phyloP scores from a whole-genome alignment of 495 filamentous ascomycete genomes.

The Neurospora pannonica region DNA sequence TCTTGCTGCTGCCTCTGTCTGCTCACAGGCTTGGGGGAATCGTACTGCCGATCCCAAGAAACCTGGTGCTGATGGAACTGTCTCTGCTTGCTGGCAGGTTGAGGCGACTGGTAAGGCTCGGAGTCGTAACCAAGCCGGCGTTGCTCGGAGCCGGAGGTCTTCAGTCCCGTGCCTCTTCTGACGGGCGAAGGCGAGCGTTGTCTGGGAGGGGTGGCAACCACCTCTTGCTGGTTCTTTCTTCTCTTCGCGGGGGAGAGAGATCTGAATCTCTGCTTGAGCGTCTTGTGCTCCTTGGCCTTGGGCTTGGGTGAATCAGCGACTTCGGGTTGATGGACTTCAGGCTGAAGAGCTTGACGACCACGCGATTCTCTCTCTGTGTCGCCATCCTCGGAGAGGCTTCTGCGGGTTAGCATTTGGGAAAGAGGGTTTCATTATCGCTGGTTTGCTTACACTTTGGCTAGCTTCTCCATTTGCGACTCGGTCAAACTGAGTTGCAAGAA shows the following conservation, averaged over 20 bases:
- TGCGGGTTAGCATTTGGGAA: not conserved
- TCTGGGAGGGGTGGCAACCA: not conserved
- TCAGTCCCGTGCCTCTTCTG: conserved; percentile 1
- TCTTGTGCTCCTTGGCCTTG: conserved; percentile 1
- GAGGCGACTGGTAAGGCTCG: not conserved
- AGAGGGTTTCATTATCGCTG: too few relatives aligned
- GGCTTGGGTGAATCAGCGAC: not conserved
- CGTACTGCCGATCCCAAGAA: not conserved
- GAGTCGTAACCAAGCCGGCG: not conserved
- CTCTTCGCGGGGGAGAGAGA: conserved; percentile 9
- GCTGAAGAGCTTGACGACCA: not conserved
- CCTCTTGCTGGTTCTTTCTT: not conserved
- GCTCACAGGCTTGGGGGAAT: not conserved
- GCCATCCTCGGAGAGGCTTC: conserved; percentile 8
- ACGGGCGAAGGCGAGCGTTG: conserved; percentile 15
- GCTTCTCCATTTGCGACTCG: conserved; percentile 17
- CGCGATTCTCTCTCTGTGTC: not conserved
- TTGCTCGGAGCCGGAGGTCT: conserved; percentile 2
- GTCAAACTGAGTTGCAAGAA: conserved; percentile 18
- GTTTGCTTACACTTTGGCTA: conserved; percentile 14
- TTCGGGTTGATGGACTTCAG: not conserved
- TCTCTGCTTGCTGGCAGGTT: conserved; percentile 2
- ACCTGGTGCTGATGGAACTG: not conserved
- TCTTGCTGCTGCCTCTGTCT: not conserved
- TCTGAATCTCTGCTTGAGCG: conserved; percentile 7